Evolutionary conservation across 371 early-diverging fungal genomes (phyloP).

Genomic region (Choanephora cucurbitarum): DNA sequence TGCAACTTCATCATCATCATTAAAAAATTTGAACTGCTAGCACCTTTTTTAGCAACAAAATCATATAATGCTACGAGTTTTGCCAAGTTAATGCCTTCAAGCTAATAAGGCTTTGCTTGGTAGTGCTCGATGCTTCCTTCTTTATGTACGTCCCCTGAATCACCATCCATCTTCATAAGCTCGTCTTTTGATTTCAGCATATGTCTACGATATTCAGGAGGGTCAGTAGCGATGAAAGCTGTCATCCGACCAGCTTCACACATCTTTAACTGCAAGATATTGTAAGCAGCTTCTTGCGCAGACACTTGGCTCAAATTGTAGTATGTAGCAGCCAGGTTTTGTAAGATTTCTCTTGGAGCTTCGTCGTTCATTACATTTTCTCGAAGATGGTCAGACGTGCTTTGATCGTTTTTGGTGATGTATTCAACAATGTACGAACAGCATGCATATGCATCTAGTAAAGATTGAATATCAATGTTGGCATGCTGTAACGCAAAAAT

Average conservation of each 20-base stretch:
- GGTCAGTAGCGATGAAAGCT: background rate
- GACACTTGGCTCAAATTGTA: background rate
- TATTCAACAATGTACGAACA: background rate
- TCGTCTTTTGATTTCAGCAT: background rate
- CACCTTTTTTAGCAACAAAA: background rate
- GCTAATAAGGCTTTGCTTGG: background rate
- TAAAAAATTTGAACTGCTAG: background rate
- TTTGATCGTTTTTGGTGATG: background rate
- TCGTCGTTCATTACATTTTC: background rate
- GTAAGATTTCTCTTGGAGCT: background rate
- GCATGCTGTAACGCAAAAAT: background rate
- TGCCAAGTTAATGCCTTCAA: background rate
- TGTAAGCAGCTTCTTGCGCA: background rate
- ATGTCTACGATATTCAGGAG: background rate
- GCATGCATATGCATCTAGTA: conserved; percentile 3
- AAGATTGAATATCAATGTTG: conserved; percentile 2
- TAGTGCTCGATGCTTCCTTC: background rate
- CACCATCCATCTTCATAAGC: background rate
- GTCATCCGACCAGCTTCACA: background rate
- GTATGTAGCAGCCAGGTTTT: background rate
- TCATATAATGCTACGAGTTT: background rate
- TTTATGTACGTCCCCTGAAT: background rate
- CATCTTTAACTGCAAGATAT: background rate
- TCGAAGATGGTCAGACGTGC: background rate
- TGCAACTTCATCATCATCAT: background rate